Evolutionary conservation across 192 early-diverging fungal genomes (phyloP), one percentile per base, ranked within the genome.

Genomic region (Coemansia sp.): DNA sequence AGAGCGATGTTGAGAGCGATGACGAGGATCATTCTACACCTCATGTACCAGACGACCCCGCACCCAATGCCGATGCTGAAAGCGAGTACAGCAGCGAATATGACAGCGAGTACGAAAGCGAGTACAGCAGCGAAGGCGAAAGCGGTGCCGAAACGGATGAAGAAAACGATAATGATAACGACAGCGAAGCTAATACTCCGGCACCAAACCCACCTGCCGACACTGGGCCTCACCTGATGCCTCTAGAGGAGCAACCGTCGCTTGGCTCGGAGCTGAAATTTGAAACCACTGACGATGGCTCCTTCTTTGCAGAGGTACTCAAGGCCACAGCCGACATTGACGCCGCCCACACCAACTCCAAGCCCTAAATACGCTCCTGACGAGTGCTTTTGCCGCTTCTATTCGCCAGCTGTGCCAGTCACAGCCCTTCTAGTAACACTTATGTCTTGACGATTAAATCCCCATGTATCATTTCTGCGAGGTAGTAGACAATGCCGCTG

Each of bases 241-340:
- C 25, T 12, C 10, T 52, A 14, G 23, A 26, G 25, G 23, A 28
- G 6, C 48, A 52, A 13, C 48, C 48, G 10, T 25, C 35, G 21
- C 47, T 60, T 14, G 47, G 23, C 6, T 16, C 69, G 14, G 52
- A 26, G 10, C 43, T 60, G 14, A 20, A 33, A n/a, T 60, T 64
- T 50, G 69, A 53, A 36, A 60, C 34, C 31, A 34, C 41, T 18
- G 39, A 10, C 56, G 55, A 52, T 18, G 72, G 60, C 34, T 73
- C 72, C 11, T 68, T 73, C 36, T 67, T 62, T 20, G 67, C 62
- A 33, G 72, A 60, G 12, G 56, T 69, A 21, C 47, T 69, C 21
- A 53, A 41, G 16, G 50, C 68, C 25, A 63, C 61, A 18, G 34
- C 38, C 38, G 20, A 35, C 45, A 53, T 55, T 38, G 34, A 28